A percentile compares a stretch with the other conserved stretches of the same genome.
These are phyloP conservation scores for Brassica rapa DNA, from an alignment of 345 rosid genomes.

Conservation along the genomic window DNA sequence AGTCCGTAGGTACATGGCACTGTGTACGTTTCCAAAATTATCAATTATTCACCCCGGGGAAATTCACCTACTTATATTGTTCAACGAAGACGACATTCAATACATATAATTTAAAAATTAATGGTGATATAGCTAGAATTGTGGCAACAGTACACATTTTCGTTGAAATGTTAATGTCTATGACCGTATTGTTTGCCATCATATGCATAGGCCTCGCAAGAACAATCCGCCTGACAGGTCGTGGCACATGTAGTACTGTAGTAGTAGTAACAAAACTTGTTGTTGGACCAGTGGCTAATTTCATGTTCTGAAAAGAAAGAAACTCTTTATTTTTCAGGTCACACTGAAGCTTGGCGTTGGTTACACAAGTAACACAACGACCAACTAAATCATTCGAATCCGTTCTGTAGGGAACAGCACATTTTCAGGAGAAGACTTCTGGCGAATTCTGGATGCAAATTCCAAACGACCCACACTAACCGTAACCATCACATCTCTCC, in stretches of 20 bases:
- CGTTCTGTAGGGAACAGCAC: background rate
- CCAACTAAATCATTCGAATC: background rate
- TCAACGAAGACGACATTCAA: background rate
- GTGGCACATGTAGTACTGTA: no score
- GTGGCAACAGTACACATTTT: background rate
- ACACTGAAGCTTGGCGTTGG: no score
- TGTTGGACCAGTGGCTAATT: no score
- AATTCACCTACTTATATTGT: background rate
- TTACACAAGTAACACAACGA: background rate
- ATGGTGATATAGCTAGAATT: background rate
- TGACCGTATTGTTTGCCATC: background rate
- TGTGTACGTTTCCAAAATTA: conserved; percentile 6
- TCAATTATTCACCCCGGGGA: background rate
- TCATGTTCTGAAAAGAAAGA: no score
- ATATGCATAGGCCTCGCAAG: no score
- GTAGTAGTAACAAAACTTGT: no score
- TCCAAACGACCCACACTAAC: conserved; percentile 66
- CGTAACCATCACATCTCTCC: conserved; percentile 56
- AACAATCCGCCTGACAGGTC: no score
- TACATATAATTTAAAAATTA: background rate
- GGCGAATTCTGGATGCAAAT: conserved; percentile 40
- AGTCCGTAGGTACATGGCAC: conserved; percentile 10
- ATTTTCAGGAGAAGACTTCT: background rate
- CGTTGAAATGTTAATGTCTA: background rate
- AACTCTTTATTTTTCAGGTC: no score